A percentile compares a stretch with the other conserved stretches of the same genome.
phyloP scores from a whole-genome alignment of 2,329 filamentous ascomycete species.

The Cordyceps javanica region DNA sequence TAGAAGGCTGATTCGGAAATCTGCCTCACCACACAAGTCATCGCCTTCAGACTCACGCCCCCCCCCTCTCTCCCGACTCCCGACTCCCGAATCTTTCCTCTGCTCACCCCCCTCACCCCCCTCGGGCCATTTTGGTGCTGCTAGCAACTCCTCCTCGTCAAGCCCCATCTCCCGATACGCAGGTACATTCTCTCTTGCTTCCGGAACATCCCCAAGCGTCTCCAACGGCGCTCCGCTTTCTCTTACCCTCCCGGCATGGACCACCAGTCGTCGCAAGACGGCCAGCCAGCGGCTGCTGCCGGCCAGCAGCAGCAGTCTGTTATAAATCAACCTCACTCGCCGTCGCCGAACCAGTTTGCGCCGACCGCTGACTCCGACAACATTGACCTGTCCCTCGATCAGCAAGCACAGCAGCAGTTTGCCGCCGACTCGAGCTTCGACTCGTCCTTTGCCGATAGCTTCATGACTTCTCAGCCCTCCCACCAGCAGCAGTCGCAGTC shows the following conservation, averaged over 20 bases:
- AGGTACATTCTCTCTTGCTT: conserved; percentile 4
- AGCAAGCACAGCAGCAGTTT: conserved; percentile 35
- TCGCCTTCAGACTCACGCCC: not conserved
- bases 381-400: conserved; percentile 54
- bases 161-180: conserved; percentile 5
- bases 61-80: not conserved
- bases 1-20: conserved; percentile 40
- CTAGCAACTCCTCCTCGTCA: not conserved
- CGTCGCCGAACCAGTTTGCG: conserved; percentile 52
- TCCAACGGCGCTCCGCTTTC: conserved; percentile 9
- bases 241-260: conserved; percentile 4
- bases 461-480: conserved; percentile 29
- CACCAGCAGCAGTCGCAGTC: conserved; percentile 26
- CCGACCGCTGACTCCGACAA: conserved; percentile 38
- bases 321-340: conserved; percentile 65
- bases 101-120: not conserved
- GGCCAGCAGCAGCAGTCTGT: conserved; percentile 47
- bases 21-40: conserved; percentile 28
- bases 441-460: conserved; percentile 43
- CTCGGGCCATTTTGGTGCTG: not conserved
- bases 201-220: conserved; percentile 7
- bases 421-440: conserved; percentile 40
- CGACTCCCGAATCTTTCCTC: no score
- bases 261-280: conserved; percentile 21
- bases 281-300: conserved; percentile 56